Conservation (phyloP, 495 filamentous ascomycete species). For the Echria macrotheca region DNA sequence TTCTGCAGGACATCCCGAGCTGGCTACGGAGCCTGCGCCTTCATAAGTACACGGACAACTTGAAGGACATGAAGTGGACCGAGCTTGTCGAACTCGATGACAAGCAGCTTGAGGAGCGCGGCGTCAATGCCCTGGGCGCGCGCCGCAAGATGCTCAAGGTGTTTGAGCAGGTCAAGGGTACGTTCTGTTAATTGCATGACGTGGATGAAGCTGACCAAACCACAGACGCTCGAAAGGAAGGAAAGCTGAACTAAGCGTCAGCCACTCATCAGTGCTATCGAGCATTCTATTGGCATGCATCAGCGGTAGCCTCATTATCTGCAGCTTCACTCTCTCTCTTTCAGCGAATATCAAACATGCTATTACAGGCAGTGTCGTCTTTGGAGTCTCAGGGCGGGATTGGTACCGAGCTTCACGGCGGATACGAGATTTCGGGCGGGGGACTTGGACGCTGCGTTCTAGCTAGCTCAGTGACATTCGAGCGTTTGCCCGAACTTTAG, state of each 20-base stretch:
- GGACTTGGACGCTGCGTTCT: too few species aligned
- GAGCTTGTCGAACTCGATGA: slow-evolving; percentile 89
- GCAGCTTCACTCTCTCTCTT: too few species aligned
- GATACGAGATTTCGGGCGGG: too few species aligned
- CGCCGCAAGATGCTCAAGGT: slow-evolving; percentile 99
- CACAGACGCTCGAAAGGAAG: slow-evolving; percentile 26
- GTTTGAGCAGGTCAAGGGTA: slow-evolving; percentile 88
- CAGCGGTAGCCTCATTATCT: not conserved
- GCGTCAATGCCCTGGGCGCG: slow-evolving; percentile 92
- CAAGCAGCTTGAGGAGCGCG: slow-evolving; percentile 84
- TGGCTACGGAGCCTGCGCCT: slow-evolving; percentile 93
- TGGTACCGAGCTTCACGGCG: too few species aligned
- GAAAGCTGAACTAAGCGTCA: slow-evolving; percentile 45
- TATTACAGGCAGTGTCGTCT: too few species aligned
- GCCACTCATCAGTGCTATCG: not conserved
- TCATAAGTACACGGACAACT: slow-evolving; percentile 97
- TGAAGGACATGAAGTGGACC: slow-evolving; percentile 97
- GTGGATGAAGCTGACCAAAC: not conserved
- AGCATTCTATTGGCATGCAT: slow-evolving; percentile 3
- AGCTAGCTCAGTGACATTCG: too few species aligned
- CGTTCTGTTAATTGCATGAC: slow-evolving; percentile 8
- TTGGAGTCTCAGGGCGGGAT: too few species aligned
- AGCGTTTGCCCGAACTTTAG: too few species aligned
- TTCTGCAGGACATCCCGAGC: slow-evolving; percentile 91
- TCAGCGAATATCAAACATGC: too few species aligned